phyloP scores from a whole-genome alignment of 129 eudicot species.

The Saussurea involucrata region DNA sequence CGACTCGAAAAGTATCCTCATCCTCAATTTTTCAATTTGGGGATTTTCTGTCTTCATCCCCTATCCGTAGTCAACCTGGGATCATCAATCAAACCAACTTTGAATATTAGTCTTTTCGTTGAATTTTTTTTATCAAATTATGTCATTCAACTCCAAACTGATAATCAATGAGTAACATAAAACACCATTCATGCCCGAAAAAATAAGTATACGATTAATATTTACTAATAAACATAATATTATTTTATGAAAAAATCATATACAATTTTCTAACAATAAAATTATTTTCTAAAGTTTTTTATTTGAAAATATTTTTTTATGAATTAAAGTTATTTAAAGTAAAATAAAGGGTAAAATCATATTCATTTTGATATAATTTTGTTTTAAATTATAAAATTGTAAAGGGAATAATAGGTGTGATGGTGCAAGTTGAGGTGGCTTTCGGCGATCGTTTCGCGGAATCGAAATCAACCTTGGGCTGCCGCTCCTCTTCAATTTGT shows the following conservation, averaged over 20 bases:
- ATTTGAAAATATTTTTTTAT: background rate
- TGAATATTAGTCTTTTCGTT: background rate
- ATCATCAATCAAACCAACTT: background rate
- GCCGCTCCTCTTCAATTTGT: background rate
- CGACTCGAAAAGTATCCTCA: too few species aligned
- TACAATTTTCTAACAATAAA: background rate
- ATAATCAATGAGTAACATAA: background rate
- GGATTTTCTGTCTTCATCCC: background rate
- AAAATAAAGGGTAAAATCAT: too few species aligned
- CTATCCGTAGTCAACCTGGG: background rate
- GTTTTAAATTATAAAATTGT: too few species aligned
- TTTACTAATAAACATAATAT: background rate
- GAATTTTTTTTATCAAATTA: too few species aligned
- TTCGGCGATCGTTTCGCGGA: background rate
- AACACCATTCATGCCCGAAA: background rate
- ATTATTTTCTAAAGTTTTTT: too few species aligned
- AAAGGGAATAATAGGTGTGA: too few species aligned
- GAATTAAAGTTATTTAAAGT: too few species aligned
- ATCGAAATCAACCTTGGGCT: slow-evolving; percentile 17
- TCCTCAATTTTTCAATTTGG: background rate
- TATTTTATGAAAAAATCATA: background rate
- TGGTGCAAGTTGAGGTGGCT: background rate
- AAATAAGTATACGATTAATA: background rate
- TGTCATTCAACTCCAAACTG: background rate
- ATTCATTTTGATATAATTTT: too few species aligned